Evolutionary conservation across 352 stramenopile species (phyloP).

Genomic region (Phytophthora cactorum): DNA sequence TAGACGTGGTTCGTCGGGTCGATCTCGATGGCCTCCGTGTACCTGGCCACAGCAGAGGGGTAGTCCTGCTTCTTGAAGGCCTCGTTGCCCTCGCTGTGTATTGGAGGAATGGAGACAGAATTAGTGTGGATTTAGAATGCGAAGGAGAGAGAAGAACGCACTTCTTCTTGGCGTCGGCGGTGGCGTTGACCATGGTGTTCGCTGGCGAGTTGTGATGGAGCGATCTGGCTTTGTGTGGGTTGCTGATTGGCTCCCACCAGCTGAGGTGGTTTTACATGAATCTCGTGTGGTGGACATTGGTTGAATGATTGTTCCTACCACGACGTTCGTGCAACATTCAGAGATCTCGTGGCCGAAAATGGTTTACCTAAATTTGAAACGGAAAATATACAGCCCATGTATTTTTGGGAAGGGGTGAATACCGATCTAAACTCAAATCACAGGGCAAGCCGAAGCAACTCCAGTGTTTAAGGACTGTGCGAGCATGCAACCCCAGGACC

Average conservation of each 20-base stretch:
- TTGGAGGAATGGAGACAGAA: neutral
- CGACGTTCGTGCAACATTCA: neutral
- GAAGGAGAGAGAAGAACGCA: conserved; percentile 30
- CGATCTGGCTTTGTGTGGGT: conserved; percentile 22
- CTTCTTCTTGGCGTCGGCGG: conserved; percentile 87
- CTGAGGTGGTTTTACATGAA: conserved; percentile 25
- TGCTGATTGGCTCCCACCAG: conserved; percentile 12
- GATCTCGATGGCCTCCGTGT: conserved; percentile 92
- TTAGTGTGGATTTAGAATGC: neutral
- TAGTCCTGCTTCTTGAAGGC: conserved; percentile 95
- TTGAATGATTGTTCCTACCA: neutral
- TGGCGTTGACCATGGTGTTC: conserved; percentile 65
- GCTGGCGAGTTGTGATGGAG: conserved; percentile 13
- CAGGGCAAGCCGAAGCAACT: too few relatives aligned
- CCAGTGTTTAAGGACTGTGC: too few relatives aligned
- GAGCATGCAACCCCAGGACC: too few relatives aligned
- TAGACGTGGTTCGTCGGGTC: conserved; percentile 93
- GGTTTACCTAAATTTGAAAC: too few relatives aligned
- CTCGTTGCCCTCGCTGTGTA: conserved; percentile 91
- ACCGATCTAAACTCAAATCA: too few relatives aligned
- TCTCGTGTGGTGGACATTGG: conserved; percentile 1
- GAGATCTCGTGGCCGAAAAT: too few relatives aligned
- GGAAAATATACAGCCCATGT: too few relatives aligned
- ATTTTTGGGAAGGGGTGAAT: too few relatives aligned
- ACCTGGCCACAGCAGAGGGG: conserved; percentile 89